Conservation (phyloP, 352 stramenopile species). For the Pythium phragmitis region DNA sequence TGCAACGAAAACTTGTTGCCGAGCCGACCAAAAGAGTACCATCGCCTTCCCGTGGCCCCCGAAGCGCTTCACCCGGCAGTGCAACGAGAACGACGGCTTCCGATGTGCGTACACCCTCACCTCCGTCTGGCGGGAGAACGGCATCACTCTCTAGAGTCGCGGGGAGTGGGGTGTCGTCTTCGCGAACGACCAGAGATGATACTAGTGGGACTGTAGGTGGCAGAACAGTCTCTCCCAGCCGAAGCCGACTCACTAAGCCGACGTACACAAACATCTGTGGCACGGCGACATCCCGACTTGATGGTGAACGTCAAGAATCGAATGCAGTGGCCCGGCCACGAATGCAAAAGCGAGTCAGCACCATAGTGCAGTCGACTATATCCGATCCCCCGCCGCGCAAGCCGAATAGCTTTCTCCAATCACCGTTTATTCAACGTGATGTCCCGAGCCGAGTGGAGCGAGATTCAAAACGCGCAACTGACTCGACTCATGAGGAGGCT, state of each 20-base stretch:
- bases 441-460: not conserved
- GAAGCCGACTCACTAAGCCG: not conserved
- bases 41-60: conserved; percentile 3
- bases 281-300: not conserved
- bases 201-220: not conserved
- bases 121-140: not conserved
- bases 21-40: conserved; percentile 3
- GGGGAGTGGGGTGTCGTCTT: not conserved
- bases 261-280: not conserved
- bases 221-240: conserved; percentile 1
- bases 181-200: not conserved
- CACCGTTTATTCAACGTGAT: not conserved
- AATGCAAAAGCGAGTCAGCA: conserved; percentile 24
- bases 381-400: not conserved
- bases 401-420: not conserved
- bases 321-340: not conserved
- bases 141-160: not conserved
- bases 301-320: not conserved
- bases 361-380: conserved; percentile 8
- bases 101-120: not conserved
- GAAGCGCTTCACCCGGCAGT: conserved; percentile 2
- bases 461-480: not conserved
- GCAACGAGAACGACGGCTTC: not conserved
- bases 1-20: not conserved
- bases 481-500: not conserved